A percentile compares a stretch with the other conserved stretches of the same genome.
These are phyloP conservation scores for Trichoderma guizhouense DNA, from an alignment of 2,329 filamentous ascomycete genomes.

Conservation along the genomic window DNA sequence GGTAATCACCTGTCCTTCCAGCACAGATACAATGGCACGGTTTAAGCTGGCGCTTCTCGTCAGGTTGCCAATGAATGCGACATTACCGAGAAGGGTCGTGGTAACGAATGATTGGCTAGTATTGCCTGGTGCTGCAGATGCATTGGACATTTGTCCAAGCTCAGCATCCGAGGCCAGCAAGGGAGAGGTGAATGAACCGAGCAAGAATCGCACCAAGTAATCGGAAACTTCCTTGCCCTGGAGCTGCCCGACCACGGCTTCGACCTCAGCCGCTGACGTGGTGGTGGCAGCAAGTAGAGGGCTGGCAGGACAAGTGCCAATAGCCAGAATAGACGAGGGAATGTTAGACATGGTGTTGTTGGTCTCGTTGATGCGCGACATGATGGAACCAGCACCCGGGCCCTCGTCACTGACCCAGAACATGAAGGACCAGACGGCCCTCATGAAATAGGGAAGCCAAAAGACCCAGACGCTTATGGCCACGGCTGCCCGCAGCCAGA, in stretches of 20 bases:
- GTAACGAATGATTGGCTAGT: conserved; percentile 19
- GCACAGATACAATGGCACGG: conserved; percentile 71
- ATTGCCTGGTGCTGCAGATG: neutral
- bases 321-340: conserved; percentile 26
- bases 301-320: conserved; percentile 35
- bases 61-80: conserved; percentile 54
- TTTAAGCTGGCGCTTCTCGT: conserved; percentile 73
- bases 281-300: conserved; percentile 34
- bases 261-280: conserved; percentile 31
- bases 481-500: conserved; percentile 74
- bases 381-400: conserved; percentile 38
- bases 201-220: conserved; percentile 31
- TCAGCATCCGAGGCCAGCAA: conserved; percentile 18
- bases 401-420: conserved; percentile 92
- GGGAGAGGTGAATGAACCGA: conserved; percentile 30
- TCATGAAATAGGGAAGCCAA: conserved; percentile 84
- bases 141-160: neutral
- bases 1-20: conserved; percentile 94
- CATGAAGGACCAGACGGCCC: conserved; percentile 85
- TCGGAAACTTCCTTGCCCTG: conserved; percentile 33
- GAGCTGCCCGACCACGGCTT: conserved; percentile 30
- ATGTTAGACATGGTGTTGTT: conserved; percentile 27
- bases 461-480: conserved; percentile 86
- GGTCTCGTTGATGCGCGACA: conserved; percentile 22
- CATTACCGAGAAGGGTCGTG: conserved; percentile 53